phyloP scores from a whole-genome alignment of 2,329 filamentous ascomycete species.

The Ophiosphaerella herpotricha region DNA sequence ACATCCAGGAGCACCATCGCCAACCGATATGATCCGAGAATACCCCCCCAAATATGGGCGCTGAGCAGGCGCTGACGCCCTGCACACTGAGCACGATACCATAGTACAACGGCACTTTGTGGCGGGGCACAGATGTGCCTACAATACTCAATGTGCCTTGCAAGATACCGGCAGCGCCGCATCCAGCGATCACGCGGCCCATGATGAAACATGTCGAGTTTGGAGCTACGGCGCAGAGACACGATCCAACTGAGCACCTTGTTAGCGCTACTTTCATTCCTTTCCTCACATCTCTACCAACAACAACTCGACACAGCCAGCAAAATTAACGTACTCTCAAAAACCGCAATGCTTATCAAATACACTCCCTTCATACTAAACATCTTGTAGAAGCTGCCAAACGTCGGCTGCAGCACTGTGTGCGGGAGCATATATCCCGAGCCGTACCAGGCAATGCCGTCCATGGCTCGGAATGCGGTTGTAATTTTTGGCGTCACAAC shows the following conservation, averaged over 20 bases:
- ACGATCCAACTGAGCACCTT: background rate
- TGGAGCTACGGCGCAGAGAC: conserved; percentile 53
- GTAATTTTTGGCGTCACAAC: conserved; percentile 44
- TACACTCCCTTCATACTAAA: conserved; percentile 54
- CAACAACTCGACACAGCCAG: too few species aligned
- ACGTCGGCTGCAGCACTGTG: conserved; percentile 39
- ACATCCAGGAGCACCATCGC: conserved; percentile 51
- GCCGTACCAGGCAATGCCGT: conserved; percentile 46
- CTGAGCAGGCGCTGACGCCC: conserved; percentile 41
- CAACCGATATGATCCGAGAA: conserved; percentile 43
- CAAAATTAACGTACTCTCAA: conserved; percentile 31
- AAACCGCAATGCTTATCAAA: conserved; percentile 46
- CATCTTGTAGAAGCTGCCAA: conserved; percentile 46
- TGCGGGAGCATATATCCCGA: conserved; percentile 31
- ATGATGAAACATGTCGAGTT: conserved; percentile 44
- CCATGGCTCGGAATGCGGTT: conserved; percentile 42
- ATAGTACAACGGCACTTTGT: conserved; percentile 44
- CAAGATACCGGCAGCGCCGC: conserved; percentile 42
- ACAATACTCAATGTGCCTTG: conserved; percentile 47
- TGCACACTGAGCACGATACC: conserved; percentile 45
- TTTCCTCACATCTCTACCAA: background rate
- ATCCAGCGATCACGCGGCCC: conserved; percentile 44
- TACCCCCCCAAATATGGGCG: conserved; percentile 48
- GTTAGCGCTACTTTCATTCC: background rate
- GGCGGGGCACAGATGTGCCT: conserved; percentile 46